Percentiles rank a stretch among this genome's conserved stretches.
Evolutionary conservation across 2,329 filamentous ascomycete species (phyloP).

Genomic region (Cladophialophora exuberans): DNA sequence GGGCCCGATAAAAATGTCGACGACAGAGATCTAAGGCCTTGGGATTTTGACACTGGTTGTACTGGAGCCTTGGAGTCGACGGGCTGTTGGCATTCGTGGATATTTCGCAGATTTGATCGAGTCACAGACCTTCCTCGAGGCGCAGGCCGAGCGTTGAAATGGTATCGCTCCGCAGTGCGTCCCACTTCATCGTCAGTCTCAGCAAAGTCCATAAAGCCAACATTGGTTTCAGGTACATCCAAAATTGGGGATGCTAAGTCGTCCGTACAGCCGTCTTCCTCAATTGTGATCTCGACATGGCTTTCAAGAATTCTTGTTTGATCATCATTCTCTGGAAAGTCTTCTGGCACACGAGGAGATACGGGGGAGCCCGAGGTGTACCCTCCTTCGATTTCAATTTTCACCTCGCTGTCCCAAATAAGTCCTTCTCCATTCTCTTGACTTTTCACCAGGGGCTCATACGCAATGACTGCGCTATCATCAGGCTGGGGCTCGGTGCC

Average conservation of each 20-base stretch:
- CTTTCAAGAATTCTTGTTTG: constrained; percentile 26
- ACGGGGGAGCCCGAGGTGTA: background rate
- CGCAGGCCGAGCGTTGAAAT: background rate
- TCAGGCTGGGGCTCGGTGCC: background rate
- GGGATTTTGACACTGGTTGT: constrained; percentile 2
- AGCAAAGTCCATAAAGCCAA: constrained; percentile 12
- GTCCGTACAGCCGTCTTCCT: constrained; percentile 15
- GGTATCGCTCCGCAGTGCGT: background rate
- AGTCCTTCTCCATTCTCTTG: constrained; percentile 19
- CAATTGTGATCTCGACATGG: constrained; percentile 25
- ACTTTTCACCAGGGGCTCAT: background rate
- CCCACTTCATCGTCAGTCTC: constrained; percentile 20
- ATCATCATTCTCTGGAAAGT: background rate
- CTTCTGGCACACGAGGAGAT: background rate
- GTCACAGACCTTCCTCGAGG: constrained; percentile 18
- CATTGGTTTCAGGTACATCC: background rate
- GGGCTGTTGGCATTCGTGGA: background rate
- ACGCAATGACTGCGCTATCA: background rate
- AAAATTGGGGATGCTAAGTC: constrained; percentile 12
- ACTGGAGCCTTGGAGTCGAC: background rate
- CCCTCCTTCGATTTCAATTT: constrained; percentile 28
- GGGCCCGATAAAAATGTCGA: constrained; percentile 5
- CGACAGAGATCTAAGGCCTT: constrained; percentile 17
- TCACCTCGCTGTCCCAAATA: constrained; percentile 32
- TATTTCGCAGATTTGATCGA: constrained; percentile 1